Percentiles rank a stretch among this genome's conserved stretches.
Conservation (phyloP, 176 grass and related monocot genomes). For the Cenchrus purpureus region DNA sequence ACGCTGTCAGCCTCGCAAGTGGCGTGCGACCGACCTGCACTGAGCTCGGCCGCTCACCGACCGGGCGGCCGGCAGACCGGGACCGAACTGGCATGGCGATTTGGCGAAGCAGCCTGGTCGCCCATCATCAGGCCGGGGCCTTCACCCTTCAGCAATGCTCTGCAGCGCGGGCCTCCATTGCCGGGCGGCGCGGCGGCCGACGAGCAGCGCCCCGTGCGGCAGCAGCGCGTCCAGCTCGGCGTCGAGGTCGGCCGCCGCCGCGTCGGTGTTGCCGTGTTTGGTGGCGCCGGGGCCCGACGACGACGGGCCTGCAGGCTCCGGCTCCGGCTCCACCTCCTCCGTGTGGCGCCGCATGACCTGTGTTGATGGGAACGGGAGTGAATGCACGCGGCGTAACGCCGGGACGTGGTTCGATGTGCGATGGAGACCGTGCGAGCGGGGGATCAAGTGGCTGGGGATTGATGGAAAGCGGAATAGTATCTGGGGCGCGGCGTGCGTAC, state of each 20-base stretch:
- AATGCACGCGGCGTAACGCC: not conserved
- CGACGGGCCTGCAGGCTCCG: not conserved
- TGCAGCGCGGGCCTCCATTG: conserved; percentile 84
- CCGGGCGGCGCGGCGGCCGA: conserved; percentile 34
- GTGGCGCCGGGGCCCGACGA: not conserved
- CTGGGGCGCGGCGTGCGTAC: not conserved
- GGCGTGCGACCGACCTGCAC: not conserved
- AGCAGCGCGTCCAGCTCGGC: conserved; percentile 38
- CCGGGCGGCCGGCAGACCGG: not conserved
- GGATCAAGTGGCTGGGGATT: not conserved
- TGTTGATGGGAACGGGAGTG: conserved; percentile 5
- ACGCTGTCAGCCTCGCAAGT: not conserved
- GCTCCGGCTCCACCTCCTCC: not conserved
- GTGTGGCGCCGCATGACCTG: conserved; percentile 45
- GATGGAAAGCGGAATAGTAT: not conserved
- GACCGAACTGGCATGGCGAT: not conserved
- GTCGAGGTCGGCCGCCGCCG: conserved; percentile 34
- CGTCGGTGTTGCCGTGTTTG: not conserved
- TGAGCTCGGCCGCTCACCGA: conserved; percentile 24
- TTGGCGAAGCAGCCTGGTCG: too few species aligned
- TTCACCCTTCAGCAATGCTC: conserved; percentile 75
- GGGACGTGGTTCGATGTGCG: not conserved
- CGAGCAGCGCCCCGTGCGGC: not conserved
- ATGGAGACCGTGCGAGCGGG: conserved; percentile 11
- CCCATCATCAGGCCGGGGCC: too few species aligned